Evolutionary conservation across 352 stramenopile species (phyloP).

Genomic region (Phytophthora uliginosa): DNA sequence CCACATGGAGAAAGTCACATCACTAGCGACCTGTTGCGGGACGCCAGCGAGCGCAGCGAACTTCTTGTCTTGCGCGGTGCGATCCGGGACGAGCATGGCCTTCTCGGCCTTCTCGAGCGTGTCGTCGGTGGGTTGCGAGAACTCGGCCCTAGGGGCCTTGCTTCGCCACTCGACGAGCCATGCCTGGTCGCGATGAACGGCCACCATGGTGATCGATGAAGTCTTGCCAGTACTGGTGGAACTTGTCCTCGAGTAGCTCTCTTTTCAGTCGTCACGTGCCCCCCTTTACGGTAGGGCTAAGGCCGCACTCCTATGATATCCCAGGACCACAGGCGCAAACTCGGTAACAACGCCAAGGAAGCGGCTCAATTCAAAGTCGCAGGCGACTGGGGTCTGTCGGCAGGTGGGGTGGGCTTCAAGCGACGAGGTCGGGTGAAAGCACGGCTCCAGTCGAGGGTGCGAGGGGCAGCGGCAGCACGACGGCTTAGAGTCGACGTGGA

Average conservation of each 20-base stretch:
- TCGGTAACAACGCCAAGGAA: not conserved
- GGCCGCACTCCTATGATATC: not conserved
- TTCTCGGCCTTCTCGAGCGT: no score
- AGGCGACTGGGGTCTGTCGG: not conserved
- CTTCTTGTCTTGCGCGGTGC: no score
- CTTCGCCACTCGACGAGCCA: not conserved
- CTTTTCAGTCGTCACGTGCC: not conserved
- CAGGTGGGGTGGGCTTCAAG: no score
- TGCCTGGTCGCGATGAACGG: not conserved
- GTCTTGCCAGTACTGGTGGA: not conserved
- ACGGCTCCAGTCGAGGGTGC: no score
- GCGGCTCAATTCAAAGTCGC: not conserved
- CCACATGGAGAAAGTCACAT: not conserved
- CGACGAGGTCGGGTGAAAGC: no score
- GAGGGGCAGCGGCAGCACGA: no score
- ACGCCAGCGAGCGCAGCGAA: not conserved
- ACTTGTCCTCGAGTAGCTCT: not conserved
- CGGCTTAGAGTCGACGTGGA: no score
- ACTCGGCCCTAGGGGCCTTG: constrained; percentile 1
- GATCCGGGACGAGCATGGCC: no score
- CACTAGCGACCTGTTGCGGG: not conserved
- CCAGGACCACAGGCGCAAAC: not conserved
- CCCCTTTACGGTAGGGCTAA: constrained; percentile 2
- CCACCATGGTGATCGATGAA: not conserved
- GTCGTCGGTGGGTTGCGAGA: not conserved